A percentile compares a stretch with the other conserved stretches of the same genome.
phyloP scores from a whole-genome alignment of 2,329 filamentous ascomycete species.

The Tolypocladium inflatum region DNA sequence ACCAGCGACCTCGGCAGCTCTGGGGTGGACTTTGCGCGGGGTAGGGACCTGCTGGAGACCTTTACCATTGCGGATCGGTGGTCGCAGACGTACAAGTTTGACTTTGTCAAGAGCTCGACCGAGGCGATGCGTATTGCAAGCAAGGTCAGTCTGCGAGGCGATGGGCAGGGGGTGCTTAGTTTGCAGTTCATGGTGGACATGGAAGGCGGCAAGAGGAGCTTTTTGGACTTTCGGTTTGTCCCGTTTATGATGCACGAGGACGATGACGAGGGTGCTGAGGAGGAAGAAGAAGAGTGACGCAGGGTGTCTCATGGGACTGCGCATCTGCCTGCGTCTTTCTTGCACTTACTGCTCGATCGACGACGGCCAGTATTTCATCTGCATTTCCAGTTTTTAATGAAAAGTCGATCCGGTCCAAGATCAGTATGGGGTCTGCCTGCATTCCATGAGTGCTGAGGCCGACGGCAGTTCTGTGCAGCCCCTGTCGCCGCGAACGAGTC shows the following conservation, averaged over 20 bases:
- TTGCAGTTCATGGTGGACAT: slow-evolving; percentile 94
- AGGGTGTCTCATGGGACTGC: not conserved
- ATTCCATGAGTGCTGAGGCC: not conserved
- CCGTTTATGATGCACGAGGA: slow-evolving; percentile 57
- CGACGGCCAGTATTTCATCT: not conserved
- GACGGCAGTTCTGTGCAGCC: not conserved
- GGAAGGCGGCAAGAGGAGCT: slow-evolving; percentile 59
- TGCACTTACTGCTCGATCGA: too few species aligned
- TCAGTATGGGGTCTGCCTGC: not conserved
- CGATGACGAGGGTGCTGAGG: slow-evolving; percentile 11
- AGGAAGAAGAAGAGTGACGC: not conserved
- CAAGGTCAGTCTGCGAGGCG: slow-evolving; percentile 85
- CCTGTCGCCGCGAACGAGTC: not conserved
- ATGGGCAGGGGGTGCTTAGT: slow-evolving; percentile 82
- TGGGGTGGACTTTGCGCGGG: slow-evolving; percentile 56
- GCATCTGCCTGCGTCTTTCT: not conserved
- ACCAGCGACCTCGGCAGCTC: slow-evolving; percentile 47
- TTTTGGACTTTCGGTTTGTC: slow-evolving; percentile 76
- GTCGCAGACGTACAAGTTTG: slow-evolving; percentile 75
- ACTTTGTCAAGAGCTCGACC: slow-evolving; percentile 72
- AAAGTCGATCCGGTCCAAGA: not conserved
- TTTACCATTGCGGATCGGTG: slow-evolving; percentile 53
- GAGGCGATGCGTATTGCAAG: slow-evolving; percentile 89
- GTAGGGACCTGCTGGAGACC: slow-evolving; percentile 62
- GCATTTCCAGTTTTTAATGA: not conserved